Evolutionary conservation across 2,329 filamentous ascomycete genomes (phyloP).

Genomic region (Stagonosporopsis rhizophila): DNA sequence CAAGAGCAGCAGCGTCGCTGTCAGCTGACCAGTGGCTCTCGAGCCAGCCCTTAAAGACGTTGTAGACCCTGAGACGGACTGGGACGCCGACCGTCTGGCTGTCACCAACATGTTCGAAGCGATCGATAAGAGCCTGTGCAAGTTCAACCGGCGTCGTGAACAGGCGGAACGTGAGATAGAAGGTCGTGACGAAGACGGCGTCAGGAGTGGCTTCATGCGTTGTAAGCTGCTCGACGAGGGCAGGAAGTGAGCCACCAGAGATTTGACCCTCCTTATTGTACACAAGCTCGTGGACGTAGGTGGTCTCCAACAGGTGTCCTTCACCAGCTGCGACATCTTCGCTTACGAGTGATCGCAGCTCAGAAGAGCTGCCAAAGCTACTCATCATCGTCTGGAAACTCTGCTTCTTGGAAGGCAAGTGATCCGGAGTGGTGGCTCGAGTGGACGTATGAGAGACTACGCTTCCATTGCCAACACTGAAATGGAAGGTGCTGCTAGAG

Average conservation of each 20-base stretch:
- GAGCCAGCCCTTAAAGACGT: slow-evolving; percentile 96
- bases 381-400: slow-evolving; percentile 65
- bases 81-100: slow-evolving; percentile 76
- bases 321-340: slow-evolving; percentile 84
- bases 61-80: slow-evolving; percentile 90
- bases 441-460: slow-evolving; percentile 83
- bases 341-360: slow-evolving; percentile 67
- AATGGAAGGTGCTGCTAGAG: slow-evolving; percentile 79
- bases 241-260: slow-evolving; percentile 88
- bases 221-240: slow-evolving; percentile 92
- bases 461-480: slow-evolving; percentile 77
- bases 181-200: slow-evolving; percentile 88
- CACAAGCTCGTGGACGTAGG: slow-evolving; percentile 88
- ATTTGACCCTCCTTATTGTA: slow-evolving; percentile 95
- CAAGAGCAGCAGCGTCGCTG: slow-evolving; percentile 77
- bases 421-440: slow-evolving; percentile 84
- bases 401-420: slow-evolving; percentile 60
- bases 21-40: slow-evolving; percentile 93
- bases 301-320: slow-evolving; percentile 85
- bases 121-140: slow-evolving; percentile 81
- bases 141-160: slow-evolving; percentile 85
- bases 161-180: slow-evolving; percentile 93
- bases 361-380: slow-evolving; percentile 70
- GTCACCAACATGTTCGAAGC: slow-evolving; percentile 90
- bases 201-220: slow-evolving; percentile 93